Conservation (phyloP, 257 asterid species). For the Cinchona pubescens region DNA sequence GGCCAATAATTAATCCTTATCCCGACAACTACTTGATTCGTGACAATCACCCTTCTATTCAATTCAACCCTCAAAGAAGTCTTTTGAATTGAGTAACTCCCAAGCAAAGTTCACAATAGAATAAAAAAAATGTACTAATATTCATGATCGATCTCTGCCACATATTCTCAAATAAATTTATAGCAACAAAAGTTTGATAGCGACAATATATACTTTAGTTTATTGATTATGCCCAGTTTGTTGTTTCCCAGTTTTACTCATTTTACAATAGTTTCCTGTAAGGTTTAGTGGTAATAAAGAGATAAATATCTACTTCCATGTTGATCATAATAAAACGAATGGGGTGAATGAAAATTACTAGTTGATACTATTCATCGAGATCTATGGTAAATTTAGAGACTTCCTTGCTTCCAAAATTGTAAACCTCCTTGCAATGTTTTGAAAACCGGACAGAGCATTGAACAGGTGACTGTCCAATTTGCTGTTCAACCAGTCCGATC, state of each 20-base stretch:
- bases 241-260: not conserved
- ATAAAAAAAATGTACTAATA: not conserved
- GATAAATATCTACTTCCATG: no score
- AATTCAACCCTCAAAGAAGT: not conserved
- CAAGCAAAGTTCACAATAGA: not conserved
- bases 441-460: no score
- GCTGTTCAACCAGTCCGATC: no score
- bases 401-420: not conserved
- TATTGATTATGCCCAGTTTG: not conserved
- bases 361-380: no score
- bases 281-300: not conserved
- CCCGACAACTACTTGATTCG: not conserved
- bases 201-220: not conserved
- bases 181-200: not conserved
- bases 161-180: not conserved
- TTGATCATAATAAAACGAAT: not conserved
- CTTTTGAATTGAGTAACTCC: not conserved
- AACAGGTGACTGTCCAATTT: no score
- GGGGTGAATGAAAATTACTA: no score
- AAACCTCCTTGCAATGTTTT: not conserved
- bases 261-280: not conserved
- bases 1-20: constrained; percentile 6
- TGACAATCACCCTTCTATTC: constrained; percentile 2
- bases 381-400: not conserved
- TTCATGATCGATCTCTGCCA: not conserved